Evolutionary conservation across 164 flowering plant genomes (phyloP).

Genomic region (Dillenia suffruticosa): DNA sequence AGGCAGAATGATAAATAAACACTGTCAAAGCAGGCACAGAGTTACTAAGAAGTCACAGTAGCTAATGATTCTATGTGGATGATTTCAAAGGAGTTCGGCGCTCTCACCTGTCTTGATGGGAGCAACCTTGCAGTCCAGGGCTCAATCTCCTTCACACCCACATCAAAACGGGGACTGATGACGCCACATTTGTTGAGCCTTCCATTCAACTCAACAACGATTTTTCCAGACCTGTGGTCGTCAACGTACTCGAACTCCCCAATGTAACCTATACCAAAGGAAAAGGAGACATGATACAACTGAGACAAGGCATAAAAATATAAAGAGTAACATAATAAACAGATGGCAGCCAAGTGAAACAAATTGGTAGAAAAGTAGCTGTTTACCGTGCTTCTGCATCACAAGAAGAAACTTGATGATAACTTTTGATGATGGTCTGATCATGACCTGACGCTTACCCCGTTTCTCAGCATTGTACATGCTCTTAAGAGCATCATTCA

Average conservation of each 20-base stretch:
- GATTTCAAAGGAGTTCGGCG: no score
- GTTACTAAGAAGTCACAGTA: no score
- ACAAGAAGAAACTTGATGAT: constrained; percentile 38
- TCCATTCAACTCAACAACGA: constrained; percentile 44
- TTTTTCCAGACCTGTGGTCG: constrained; percentile 43
- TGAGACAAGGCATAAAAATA: no score
- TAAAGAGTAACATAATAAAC: no score
- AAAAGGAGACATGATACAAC: not conserved
- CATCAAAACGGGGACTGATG: constrained; percentile 40
- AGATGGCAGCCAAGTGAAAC: no score
- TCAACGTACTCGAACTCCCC: constrained; percentile 49
- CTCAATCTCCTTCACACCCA: constrained; percentile 41
- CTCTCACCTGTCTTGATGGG: constrained; percentile 49
- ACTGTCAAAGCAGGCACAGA: no score
- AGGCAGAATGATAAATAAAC: no score
- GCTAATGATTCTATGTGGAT: no score
- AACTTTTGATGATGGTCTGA: constrained; percentile 39
- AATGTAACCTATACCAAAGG: constrained; percentile 28
- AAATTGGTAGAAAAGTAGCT: no score
- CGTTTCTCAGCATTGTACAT: constrained; percentile 41
- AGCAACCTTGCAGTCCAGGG: constrained; percentile 43
- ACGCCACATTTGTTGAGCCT: constrained; percentile 46
- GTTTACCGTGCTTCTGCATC: constrained; percentile 41
- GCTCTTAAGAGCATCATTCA: constrained; percentile 42
- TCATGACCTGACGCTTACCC: constrained; percentile 42